A percentile compares a stretch with the other conserved stretches of the same genome.
Evolutionary conservation across 352 stramenopile genomes (phyloP).

Genomic region (Detonula confervacea): DNA sequence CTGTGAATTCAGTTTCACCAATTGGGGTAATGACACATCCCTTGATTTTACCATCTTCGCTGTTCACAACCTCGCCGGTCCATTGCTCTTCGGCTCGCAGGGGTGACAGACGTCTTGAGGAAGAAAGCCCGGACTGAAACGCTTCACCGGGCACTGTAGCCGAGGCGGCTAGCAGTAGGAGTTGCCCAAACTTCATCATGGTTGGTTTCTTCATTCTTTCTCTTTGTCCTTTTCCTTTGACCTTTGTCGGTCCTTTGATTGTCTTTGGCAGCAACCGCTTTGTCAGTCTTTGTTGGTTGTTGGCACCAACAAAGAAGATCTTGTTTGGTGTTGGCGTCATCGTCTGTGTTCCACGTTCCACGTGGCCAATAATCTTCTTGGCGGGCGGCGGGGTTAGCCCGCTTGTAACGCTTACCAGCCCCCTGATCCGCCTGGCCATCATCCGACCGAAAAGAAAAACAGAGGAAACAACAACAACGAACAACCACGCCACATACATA

Average conservation of each 20-base stretch:
- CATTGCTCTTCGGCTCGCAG: slow-evolving; percentile 48
- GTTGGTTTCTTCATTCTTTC: too few species aligned
- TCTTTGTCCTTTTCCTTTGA: too few species aligned
- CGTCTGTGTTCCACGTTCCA: too few species aligned
- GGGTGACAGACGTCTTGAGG: not conserved
- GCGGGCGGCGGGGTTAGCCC: too few species aligned
- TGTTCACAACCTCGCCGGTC: slow-evolving; percentile 72
- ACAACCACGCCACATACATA: not conserved
- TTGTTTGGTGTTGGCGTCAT: too few species aligned
- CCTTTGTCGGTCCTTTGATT: too few species aligned
- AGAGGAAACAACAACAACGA: not conserved
- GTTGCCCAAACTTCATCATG: slow-evolving; percentile 17
- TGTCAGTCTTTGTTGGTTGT: too few species aligned
- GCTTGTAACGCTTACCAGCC: not conserved
- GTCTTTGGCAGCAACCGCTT: too few species aligned
- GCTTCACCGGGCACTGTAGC: slow-evolving; percentile 10
- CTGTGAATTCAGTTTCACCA: slow-evolving; percentile 70
- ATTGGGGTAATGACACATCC: slow-evolving; percentile 66
- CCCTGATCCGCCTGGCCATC: not conserved
- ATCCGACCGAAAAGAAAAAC: not conserved
- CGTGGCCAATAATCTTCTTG: too few species aligned
- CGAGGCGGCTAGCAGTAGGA: slow-evolving; percentile 7
- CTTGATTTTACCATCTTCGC: slow-evolving; percentile 58
- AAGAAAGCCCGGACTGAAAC: slow-evolving; percentile 14
- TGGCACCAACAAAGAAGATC: too few species aligned